Conservation (phyloP, 2,329 filamentous ascomycete species). For the Fusarium fracticaudum region DNA sequence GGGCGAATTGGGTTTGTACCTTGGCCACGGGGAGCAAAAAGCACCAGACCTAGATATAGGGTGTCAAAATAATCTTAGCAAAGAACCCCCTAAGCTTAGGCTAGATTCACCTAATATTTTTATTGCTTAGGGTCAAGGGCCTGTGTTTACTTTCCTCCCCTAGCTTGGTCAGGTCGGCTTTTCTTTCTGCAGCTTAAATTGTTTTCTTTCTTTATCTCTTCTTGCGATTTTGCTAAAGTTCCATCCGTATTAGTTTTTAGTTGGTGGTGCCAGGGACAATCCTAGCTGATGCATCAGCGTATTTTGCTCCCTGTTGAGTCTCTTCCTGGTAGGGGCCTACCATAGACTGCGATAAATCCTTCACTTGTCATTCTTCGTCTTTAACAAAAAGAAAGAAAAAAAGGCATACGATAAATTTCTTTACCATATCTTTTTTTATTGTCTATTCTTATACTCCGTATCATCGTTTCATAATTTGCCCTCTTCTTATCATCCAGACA, state of each 20-base stretch:
- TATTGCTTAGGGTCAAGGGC: too few relatives aligned
- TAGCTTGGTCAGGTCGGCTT: not conserved
- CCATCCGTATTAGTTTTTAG: not conserved
- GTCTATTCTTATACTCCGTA: too few relatives aligned
- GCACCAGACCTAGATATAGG: too few relatives aligned
- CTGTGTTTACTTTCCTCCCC: too few relatives aligned
- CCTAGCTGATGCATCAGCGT: not conserved
- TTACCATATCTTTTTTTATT: not conserved
- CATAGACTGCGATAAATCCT: not conserved
- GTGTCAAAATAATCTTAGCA: too few relatives aligned
- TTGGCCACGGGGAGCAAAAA: not conserved
- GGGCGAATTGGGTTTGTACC: not conserved
- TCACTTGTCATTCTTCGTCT: too few relatives aligned
- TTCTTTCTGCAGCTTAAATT: not conserved
- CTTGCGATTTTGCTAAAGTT: too few relatives aligned
- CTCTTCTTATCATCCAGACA: not conserved
- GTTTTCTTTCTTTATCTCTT: not conserved
- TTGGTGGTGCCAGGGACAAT: not conserved
- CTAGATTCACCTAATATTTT: too few relatives aligned
- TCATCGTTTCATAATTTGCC: not conserved
- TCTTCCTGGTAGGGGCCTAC: not conserved
- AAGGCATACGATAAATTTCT: not conserved
- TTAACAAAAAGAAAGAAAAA: accelerated
- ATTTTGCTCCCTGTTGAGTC: not conserved
- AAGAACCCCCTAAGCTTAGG: too few relatives aligned